These are phyloP conservation scores for Fusarium poae DNA, from an alignment of 2,329 filamentous ascomycete genomes.

Conservation along the genomic window DNA sequence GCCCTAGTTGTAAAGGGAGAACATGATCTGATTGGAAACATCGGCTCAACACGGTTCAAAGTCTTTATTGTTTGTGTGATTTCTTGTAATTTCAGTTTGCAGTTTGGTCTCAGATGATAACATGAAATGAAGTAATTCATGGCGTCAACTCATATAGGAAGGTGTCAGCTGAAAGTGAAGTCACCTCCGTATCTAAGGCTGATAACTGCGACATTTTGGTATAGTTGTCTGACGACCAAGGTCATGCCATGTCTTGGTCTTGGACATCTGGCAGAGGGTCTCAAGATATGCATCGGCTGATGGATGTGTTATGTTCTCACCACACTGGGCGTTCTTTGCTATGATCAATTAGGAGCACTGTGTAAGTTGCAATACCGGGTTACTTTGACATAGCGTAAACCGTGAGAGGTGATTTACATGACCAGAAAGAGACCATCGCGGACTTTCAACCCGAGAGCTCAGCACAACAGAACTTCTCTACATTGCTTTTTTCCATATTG, in stretches of 20 bases:
- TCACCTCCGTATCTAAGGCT: not conserved
- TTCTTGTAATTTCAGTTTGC: not conserved
- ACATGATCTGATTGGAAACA: not conserved
- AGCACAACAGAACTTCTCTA: not conserved
- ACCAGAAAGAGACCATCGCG: not conserved
- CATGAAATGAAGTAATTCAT: not conserved
- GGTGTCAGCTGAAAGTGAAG: not conserved
- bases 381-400: too few species aligned
- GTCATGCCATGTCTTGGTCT: not conserved
- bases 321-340: rapidly evolving
- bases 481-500: not conserved
- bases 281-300: not conserved
- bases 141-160: not conserved
- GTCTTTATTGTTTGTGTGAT: not conserved
- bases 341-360: not conserved
- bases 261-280: not conserved
- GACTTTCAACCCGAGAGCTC: not conserved
- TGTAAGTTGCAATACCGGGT: not conserved
- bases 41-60: not conserved
- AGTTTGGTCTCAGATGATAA: not conserved
- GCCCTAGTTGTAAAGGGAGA: not conserved
- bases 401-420: not conserved
- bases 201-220: not conserved
- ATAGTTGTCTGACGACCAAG: not conserved
- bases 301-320: not conserved